phyloP scores from a whole-genome alignment of 2,329 filamentous ascomycete species.

The Colletotrichum sp. region DNA sequence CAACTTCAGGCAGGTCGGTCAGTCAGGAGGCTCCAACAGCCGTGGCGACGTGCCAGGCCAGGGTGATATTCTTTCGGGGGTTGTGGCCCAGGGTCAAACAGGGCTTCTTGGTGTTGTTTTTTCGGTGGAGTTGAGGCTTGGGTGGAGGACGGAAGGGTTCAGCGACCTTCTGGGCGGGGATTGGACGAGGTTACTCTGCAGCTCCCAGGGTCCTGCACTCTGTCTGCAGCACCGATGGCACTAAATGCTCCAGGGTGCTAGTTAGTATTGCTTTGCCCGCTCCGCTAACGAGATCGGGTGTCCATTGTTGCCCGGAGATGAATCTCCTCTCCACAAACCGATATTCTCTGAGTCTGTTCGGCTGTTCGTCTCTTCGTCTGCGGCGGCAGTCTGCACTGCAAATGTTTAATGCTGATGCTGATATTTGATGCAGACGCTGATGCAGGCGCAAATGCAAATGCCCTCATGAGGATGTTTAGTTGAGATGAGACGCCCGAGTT shows the following conservation, averaged over 20 bases:
- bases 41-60: not conserved
- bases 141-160: slow-evolving; percentile 9
- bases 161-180: slow-evolving; percentile 1
- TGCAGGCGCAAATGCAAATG: not conserved
- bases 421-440: not conserved
- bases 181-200: not conserved
- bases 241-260: not conserved
- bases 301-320: slow-evolving; percentile 17
- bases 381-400: not conserved
- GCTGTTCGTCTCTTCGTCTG: not conserved
- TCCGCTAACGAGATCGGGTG: slow-evolving; percentile 11
- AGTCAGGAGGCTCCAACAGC: not conserved
- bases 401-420: not conserved
- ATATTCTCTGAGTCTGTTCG: not conserved
- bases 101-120: slow-evolving; percentile 4
- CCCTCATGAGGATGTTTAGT: not conserved
- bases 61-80: not conserved
- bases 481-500: not conserved
- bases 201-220: not conserved
- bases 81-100: not conserved
- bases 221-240: slow-evolving; percentile 8
- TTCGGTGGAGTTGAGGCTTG: slow-evolving; percentile 10
- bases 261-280: not conserved
- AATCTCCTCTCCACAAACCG: slow-evolving; percentile 13
- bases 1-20: not conserved